Base-by-base conservation (phyloP, 305 asterid species). In the Solanum hybrid region DNA sequence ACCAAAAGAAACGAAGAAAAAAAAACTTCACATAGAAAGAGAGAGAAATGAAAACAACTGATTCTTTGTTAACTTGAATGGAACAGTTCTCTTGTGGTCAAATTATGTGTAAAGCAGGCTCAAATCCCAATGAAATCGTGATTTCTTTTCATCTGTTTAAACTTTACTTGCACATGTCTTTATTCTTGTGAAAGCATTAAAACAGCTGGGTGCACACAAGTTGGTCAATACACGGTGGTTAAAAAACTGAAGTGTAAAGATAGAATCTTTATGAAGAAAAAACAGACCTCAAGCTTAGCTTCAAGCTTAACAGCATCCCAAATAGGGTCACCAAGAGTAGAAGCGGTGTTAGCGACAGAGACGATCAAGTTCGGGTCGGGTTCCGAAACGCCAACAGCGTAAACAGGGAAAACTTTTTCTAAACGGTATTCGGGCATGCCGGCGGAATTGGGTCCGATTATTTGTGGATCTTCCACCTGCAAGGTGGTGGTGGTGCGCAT, bases 381-480 rank as follows among this genome's bases (percentile, higher is more conserved):
- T 22, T 90, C 87, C 11, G 90, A 88, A 22, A 90, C 87, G 22
- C 94, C 94, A 40, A 91, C 92, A 27, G 94, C 93, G 86, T 93
- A 93, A 27, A 93, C 94, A 0, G 94, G 94, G 86, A 93, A 93
- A 4, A 91, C 90, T 80, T 87, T 92, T 89, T 93, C 94, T 84
- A 91, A 69, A 37, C 69, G 51, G 88, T 51, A 90, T 27, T 82
- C 90, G 11, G 32, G 16, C 35, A 13, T 89, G 78, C 64, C 79
- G 6, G 76, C 5, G 20, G 87, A 51, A 34, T 80, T 79, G 76
- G 85, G 51, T 60, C 17, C 89, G 11, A 75, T 88, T 37, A n/a
- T 84, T 79, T 88, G 85, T 51, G n/a, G 32, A 78, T 78, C 46
- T 78, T 78, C 84, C 10, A 78, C 84, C 51, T 78, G 46, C 1